phyloP scores from a whole-genome alignment of 345 rosid genomes.

The Lepidium africanum region DNA sequence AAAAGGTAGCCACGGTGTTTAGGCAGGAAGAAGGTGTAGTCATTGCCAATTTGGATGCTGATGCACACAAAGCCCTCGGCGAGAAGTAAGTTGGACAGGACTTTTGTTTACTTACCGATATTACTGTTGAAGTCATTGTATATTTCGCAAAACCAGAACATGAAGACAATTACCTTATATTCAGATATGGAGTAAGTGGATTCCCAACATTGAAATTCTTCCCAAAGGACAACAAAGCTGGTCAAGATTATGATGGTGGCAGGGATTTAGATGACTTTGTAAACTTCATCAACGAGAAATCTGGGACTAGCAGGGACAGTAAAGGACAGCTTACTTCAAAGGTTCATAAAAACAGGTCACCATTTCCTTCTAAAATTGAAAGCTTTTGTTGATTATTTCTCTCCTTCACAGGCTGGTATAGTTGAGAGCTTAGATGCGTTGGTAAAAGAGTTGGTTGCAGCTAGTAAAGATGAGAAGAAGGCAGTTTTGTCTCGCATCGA shows the following conservation, averaged over 20 bases:
- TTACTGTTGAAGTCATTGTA: background rate
- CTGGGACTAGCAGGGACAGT: constrained; percentile 77
- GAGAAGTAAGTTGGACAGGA: constrained; percentile 58
- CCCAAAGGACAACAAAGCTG: constrained; percentile 86
- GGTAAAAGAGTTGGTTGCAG: constrained; percentile 82
- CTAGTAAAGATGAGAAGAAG: constrained; percentile 66
- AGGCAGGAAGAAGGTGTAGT: constrained; percentile 71
- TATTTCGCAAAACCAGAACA: background rate
- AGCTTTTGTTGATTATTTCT: background rate
- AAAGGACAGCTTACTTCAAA: constrained; percentile 82
- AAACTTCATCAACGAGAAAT: constrained; percentile 71
- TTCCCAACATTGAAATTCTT: constrained; percentile 90
- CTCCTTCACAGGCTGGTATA: constrained; percentile 66
- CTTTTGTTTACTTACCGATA: background rate
- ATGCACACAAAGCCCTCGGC: constrained; percentile 62
- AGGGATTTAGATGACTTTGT: constrained; percentile 90
- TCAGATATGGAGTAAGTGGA: constrained; percentile 87
- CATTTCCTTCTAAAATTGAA: background rate
- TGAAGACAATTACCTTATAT: background rate
- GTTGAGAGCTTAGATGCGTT: constrained; percentile 65
- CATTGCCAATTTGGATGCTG: constrained; percentile 92
- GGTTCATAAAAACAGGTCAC: constrained; percentile 30
- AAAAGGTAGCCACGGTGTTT: constrained; percentile 84
- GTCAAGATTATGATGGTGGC: constrained; percentile 89
- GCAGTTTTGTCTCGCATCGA: constrained; percentile 54